A percentile compares a stretch with the other conserved stretches of the same genome.
Conservation (phyloP, 169 alveolate species). For the Ichthyophthirius multifiliis region DNA sequence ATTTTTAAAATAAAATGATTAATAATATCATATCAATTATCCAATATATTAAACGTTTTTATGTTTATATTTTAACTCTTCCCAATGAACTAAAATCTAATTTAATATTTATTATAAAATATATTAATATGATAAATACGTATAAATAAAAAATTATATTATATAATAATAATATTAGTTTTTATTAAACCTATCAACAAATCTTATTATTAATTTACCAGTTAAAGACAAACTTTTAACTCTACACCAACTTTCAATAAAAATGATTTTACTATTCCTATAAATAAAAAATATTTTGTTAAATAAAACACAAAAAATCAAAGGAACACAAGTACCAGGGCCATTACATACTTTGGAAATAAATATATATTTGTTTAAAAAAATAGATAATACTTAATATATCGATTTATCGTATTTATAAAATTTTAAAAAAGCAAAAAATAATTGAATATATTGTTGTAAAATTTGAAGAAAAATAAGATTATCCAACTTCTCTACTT, state of each 20-base stretch:
- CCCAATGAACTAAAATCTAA: constrained; percentile 20
- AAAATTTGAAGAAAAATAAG: neutral
- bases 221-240: constrained; percentile 29
- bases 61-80: neutral
- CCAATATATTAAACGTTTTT: neutral
- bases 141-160: neutral
- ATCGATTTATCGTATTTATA: neutral
- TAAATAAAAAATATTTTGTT: neutral
- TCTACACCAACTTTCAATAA: constrained; percentile 48
- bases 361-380: neutral
- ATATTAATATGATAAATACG: neutral
- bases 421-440: neutral
- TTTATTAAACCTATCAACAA: neutral
- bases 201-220: constrained; percentile 13
- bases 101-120: neutral
- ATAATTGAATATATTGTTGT: constrained; percentile 7
- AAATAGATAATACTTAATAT: neutral
- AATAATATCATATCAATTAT: neutral
- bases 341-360: constrained; percentile 13
- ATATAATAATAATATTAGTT: neutral
- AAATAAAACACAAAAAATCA: neutral
- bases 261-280: constrained; percentile 22
- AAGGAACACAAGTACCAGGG: constrained; percentile 11
- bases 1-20: too few relatives aligned
- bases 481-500: constrained; percentile 17